Conservation (phyloP, 306 rosid genomes). For the Dryas alaskensis region DNA sequence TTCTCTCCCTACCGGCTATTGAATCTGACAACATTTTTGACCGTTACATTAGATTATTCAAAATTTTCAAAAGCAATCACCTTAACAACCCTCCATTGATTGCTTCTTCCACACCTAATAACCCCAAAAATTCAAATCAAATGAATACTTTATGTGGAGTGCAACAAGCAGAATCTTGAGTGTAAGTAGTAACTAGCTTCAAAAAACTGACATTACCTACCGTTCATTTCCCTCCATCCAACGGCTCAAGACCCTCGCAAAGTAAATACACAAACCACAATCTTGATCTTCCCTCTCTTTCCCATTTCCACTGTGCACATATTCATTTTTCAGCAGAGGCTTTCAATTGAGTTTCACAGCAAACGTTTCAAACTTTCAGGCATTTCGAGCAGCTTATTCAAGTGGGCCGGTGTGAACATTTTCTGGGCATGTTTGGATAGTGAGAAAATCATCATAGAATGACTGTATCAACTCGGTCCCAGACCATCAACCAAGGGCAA, state of each 20-base stretch:
- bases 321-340: background rate
- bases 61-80: conserved; percentile 19
- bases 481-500: conserved; percentile 28
- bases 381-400: conserved; percentile 12
- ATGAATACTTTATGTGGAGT: background rate
- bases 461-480: conserved; percentile 94
- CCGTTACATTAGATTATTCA: conserved; percentile 54
- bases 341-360: background rate
- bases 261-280: conserved; percentile 29
- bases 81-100: conserved; percentile 18
- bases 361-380: conserved; percentile 8
- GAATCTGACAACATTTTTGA: conserved; percentile 43
- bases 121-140: conserved; percentile 12
- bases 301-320: conserved; percentile 11
- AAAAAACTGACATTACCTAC: conserved; percentile 14
- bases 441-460: conserved; percentile 33
- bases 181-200: conserved; percentile 22
- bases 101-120: conserved; percentile 32
- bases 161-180: conserved; percentile 27
- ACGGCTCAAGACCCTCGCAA: conserved; percentile 34
- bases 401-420: conserved; percentile 26
- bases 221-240: conserved; percentile 36
- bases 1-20: conserved; percentile 18
- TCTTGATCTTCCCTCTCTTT: conserved; percentile 24
- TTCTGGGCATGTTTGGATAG: conserved; percentile 43